Conservation (phyloP, 2,329 filamentous ascomycete genomes). For the Neofusicoccum ribis region DNA sequence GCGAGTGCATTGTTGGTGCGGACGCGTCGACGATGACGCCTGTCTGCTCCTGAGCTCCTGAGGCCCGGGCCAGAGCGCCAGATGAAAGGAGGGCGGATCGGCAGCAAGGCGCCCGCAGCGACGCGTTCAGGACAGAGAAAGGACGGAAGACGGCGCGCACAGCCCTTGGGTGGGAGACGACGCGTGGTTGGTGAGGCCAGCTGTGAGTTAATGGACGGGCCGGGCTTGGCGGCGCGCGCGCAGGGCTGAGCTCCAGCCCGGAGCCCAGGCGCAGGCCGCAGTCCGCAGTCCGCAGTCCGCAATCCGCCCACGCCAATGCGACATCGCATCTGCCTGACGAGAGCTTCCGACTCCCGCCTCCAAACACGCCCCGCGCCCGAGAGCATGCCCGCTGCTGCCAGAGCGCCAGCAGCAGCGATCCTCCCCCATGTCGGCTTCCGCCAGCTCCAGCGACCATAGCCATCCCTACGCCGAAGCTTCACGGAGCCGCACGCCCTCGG, state of each 20-base stretch:
- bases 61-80: neutral
- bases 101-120: neutral
- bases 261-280: no score
- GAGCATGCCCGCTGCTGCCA: conserved; percentile 11
- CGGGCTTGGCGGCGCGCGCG: conserved; percentile 9
- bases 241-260: conserved; percentile 7
- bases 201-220: neutral
- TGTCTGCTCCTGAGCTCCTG: neutral
- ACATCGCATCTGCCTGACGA: neutral
- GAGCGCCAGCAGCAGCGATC: neutral
- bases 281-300: no score
- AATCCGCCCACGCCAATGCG: neutral
- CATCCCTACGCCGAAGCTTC: conserved; percentile 44
- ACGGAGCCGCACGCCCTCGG: conserved; percentile 42
- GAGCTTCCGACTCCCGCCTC: neutral
- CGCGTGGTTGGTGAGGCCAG: conserved; percentile 6
- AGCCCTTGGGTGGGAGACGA: neutral
- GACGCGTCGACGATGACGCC: neutral
- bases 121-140: neutral
- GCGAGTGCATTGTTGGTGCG: neutral
- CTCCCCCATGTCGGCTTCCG: neutral
- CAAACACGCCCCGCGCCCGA: neutral
- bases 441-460: conserved; percentile 3
- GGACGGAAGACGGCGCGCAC: neutral
- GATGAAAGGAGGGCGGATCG: conserved; percentile 13